Percentiles rank a stretch among this genome's conserved stretches.
phyloP scores from a whole-genome alignment of 2,329 filamentous ascomycete species.

The Pestalotiopsis sp. region DNA sequence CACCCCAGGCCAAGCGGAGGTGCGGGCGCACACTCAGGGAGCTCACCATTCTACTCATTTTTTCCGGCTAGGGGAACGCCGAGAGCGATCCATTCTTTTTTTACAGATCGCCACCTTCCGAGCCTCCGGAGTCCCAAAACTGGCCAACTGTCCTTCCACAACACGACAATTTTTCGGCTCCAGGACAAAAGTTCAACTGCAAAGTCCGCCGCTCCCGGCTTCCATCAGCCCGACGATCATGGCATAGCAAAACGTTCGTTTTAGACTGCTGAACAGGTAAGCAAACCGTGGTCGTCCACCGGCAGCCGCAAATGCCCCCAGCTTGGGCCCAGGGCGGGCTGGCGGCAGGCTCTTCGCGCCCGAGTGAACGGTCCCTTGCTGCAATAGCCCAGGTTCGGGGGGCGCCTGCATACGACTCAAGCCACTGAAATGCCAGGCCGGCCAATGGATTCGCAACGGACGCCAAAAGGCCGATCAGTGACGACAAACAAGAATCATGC shows the following conservation, averaged over 20 bases:
- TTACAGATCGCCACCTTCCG: constrained; percentile 3
- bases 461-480: not conserved
- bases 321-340: not conserved
- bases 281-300: not conserved
- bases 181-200: not conserved
- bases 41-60: not conserved
- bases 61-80: constrained; percentile 4
- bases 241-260: not conserved
- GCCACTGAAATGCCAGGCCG: not conserved
- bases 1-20: not conserved
- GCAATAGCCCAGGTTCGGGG: not conserved
- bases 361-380: constrained; percentile 4
- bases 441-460: not conserved
- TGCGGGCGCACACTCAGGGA: not conserved
- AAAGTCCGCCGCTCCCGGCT: not conserved
- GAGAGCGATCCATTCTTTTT: constrained; percentile 4
- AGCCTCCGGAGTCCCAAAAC: not conserved
- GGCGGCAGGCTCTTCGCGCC: not conserved
- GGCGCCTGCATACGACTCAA: not conserved
- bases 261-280: not conserved
- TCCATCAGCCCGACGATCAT: not conserved
- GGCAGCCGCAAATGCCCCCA: not conserved
- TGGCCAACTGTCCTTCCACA: not conserved
- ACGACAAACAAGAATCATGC: constrained; percentile 1
- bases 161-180: not conserved